phyloP scores from a whole-genome alignment of 1,284 basidiomycete genomes.

The Cystobasidium pallidum region DNA sequence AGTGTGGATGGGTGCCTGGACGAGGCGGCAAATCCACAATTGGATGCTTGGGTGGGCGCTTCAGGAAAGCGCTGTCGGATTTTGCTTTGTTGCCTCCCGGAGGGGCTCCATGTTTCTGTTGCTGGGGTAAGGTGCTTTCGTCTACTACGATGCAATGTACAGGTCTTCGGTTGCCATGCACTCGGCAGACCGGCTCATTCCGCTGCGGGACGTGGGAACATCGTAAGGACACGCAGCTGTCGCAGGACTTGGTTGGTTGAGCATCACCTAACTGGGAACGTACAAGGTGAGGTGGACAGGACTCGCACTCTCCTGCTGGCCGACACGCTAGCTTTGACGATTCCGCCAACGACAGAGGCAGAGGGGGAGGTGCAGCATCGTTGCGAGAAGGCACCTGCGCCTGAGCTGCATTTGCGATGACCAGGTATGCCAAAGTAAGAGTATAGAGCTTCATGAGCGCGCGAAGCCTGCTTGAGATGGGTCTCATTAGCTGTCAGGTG shows the following conservation, averaged over 20 bases:
- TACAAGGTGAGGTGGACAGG: conserved; percentile 17
- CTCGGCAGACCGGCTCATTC: conserved; percentile 36
- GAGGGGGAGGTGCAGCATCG: conserved; percentile 19
- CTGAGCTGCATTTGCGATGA: not conserved
- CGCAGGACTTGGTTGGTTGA: too few relatives aligned
- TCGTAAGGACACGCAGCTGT: not conserved
- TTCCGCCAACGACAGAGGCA: conserved; percentile 16
- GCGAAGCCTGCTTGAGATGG: not conserved
- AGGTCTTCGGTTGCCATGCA: conserved; percentile 35
- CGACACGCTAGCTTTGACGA: conserved; percentile 29
- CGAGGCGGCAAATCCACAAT: conserved; percentile 29
- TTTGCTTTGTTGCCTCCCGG: conserved; percentile 1
- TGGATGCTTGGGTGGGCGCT: conserved; percentile 21
- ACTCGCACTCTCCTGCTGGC: conserved; percentile 25
- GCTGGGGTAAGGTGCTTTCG: conserved; percentile 8
- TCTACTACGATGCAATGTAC: conserved; percentile 37
- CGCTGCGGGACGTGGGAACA: not conserved
- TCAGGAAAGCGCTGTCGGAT: not conserved
- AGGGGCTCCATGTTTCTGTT: conserved; percentile 31
- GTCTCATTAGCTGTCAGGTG: not conserved
- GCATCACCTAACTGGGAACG: not conserved
- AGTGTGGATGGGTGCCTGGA: conserved; percentile 18
- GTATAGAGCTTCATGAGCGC: conserved; percentile 6
- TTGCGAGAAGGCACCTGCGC: not conserved
- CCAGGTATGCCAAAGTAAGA: not conserved